A percentile compares a stretch with the other conserved stretches of the same genome.
These are phyloP conservation scores for Thalassiosira livingstoniorum DNA, from an alignment of 352 stramenopile species.

Conservation along the genomic window DNA sequence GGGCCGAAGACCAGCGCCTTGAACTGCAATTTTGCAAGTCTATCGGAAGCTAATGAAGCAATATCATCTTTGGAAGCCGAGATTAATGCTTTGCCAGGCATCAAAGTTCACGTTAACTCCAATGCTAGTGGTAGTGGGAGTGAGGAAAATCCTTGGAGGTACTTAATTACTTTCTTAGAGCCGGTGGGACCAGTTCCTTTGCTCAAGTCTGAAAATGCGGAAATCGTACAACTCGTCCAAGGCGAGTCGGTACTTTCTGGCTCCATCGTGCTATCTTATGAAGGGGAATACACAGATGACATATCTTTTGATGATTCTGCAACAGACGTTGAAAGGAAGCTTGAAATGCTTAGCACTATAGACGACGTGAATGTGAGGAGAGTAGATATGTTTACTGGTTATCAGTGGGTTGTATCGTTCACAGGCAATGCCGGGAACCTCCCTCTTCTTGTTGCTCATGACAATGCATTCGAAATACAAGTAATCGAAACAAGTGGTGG, in stretches of 20 bases:
- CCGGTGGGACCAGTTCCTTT: slow-evolving; percentile 91
- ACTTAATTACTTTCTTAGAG: slow-evolving; percentile 90
- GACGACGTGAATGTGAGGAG: slow-evolving; percentile 77
- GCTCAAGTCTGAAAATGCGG: slow-evolving; percentile 75
- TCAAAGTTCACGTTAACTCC: slow-evolving; percentile 50
- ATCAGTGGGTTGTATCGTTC: slow-evolving; percentile 95
- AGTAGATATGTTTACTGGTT: slow-evolving; percentile 84
- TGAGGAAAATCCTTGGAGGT: slow-evolving; percentile 48
- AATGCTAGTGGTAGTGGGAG: slow-evolving; percentile 34
- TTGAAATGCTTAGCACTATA: slow-evolving; percentile 87
- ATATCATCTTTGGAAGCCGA: slow-evolving; percentile 37
- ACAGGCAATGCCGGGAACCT: slow-evolving; percentile 95
- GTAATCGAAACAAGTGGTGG: slow-evolving; percentile 91
- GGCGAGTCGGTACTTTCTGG: slow-evolving; percentile 89
- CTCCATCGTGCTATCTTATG: slow-evolving; percentile 93
- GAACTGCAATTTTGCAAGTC: slow-evolving; percentile 73
- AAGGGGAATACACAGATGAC: slow-evolving; percentile 91
- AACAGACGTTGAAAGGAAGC: slow-evolving; percentile 86
- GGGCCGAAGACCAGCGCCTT: slow-evolving; percentile 73
- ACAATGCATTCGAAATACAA: slow-evolving; percentile 93
- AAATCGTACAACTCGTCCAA: slow-evolving; percentile 78
- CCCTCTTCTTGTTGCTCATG: slow-evolving; percentile 88
- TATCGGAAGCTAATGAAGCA: slow-evolving; percentile 36
- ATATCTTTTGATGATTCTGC: slow-evolving; percentile 92
- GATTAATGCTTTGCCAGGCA: slow-evolving; percentile 47